Evolutionary conservation across 2,329 filamentous ascomycete genomes (phyloP).

Genomic region (Aspergillus terreus): DNA sequence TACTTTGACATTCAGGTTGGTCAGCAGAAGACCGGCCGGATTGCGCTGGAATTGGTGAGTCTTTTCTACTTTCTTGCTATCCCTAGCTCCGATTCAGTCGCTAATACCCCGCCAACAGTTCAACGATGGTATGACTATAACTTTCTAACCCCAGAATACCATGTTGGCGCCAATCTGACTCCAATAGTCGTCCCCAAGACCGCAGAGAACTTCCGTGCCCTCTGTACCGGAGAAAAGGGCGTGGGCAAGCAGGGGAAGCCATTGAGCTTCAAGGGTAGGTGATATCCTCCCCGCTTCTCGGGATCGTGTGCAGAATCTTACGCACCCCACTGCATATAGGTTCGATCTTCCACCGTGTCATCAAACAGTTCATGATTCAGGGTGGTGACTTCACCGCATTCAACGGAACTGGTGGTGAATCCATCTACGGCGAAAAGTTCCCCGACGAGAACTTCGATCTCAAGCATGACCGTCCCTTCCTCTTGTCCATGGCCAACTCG

Average conservation of each 20-base stretch:
- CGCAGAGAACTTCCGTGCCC: constrained; percentile 89
- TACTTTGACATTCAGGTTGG: constrained; percentile 92
- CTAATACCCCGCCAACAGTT: constrained; percentile 34
- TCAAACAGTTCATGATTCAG: constrained; percentile 99
- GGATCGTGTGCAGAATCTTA: background rate
- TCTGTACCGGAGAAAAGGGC: constrained; percentile 95
- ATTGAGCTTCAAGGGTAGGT: constrained; percentile 76
- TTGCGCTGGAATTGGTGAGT: constrained; percentile 79
- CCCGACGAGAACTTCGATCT: constrained; percentile 91
- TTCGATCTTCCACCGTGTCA: constrained; percentile 89
- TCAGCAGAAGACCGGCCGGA: constrained; percentile 66
- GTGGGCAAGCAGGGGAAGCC: constrained; percentile 75
- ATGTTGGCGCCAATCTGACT: constrained; percentile 39
- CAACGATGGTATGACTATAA: constrained; percentile 40
- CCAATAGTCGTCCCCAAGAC: constrained; percentile 81
- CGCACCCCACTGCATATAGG: constrained; percentile 41
- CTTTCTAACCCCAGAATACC: background rate
- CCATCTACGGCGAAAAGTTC: constrained; percentile 96
- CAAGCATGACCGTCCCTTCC: constrained; percentile 89
- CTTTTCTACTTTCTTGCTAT: background rate
- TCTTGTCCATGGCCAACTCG: constrained; percentile 97
- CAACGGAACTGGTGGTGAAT: constrained; percentile 93
- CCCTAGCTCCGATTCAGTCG: background rate
- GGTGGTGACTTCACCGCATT: constrained; percentile 94
- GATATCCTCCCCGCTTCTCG: constrained; percentile 3